Base-by-base conservation (phyloP, 257 asterid species). In the Paulownia fortunei region DNA sequence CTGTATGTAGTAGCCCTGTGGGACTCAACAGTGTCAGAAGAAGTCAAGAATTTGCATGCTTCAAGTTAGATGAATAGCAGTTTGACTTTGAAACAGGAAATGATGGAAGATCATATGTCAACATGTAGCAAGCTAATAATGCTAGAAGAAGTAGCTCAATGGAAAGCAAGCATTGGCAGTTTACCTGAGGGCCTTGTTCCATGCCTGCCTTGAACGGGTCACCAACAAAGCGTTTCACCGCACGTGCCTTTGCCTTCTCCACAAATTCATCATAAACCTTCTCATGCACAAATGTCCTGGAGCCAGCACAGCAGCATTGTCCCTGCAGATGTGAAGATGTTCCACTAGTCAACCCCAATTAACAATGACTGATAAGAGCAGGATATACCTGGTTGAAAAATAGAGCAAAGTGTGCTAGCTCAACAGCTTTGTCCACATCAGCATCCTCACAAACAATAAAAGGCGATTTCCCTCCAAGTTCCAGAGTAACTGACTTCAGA, bases 381-480 rank as follows among this genome's bases (percentile, higher is more conserved):
- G 73, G 23, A 69, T 15, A 64, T 83, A 89, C 99, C 97, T 96
- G 98, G 87, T 96, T 96, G 84, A 96, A 96, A 84, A 96, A 93
- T 39, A 93, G 87, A 71, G 99, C 98, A 72, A 82, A 86, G 84
- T 93, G 99, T 15, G 99, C 97, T 54, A 87, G 88, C 81, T 96
- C 98, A 36, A 91, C 98, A 3, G 98, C 98, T 52, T 84, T 73
- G 82, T 96, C 99, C 71, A 96, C 87, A 73, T 96, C 97, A 80
- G 98, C 98, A 84, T 93, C 99, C 88, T 96, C 98, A 23, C 97
- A 96, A 59, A 96, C 97, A 42, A 96, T 93, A 70, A 96, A 93
- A 80, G 99, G 97, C 12, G 98, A 96, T 87, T 96, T 96, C 27
- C 99, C 99, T 26, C 99, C 99, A n/a, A 96, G 99, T 84, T 96